These are phyloP conservation scores for Neofusicoccum cordaticola DNA, from an alignment of 2,329 filamentous ascomycete genomes.

Conservation along the genomic window DNA sequence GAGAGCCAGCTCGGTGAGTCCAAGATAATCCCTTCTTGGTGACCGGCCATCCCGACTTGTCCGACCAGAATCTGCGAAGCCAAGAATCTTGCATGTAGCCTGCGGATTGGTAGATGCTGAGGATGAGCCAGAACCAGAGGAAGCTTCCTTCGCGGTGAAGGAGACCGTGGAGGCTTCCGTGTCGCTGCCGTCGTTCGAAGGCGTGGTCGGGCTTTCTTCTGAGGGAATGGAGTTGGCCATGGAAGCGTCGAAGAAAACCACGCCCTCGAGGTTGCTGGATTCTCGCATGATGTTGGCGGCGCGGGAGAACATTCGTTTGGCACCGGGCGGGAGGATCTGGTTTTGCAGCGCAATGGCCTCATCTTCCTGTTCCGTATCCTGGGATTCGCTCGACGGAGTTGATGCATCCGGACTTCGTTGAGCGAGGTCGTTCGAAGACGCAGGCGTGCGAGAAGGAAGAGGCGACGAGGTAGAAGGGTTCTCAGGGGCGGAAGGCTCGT, in stretches of 20 bases:
- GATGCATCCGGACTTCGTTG: neutral
- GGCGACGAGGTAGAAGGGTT: neutral
- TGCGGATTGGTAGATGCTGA: neutral
- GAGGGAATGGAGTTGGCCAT: conserved; percentile 19
- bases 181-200: neutral
- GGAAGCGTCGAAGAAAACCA: conserved; percentile 34
- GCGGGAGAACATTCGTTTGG: conserved; percentile 32
- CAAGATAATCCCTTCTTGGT: neutral
- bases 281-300: conserved; percentile 33
- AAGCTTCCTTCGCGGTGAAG: neutral
- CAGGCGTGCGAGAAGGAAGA: neutral
- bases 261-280: conserved; percentile 33
- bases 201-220: neutral
- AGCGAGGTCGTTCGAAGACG: too few species aligned
- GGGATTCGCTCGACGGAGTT: neutral
- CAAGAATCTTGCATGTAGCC: conserved; percentile 21
- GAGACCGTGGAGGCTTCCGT: neutral
- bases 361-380: neutral
- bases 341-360: conserved; percentile 23
- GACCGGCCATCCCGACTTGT: conserved; percentile 1
- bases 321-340: conserved; percentile 26
- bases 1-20: conserved; percentile 28
- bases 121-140: neutral
- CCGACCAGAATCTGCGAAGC: conserved; percentile 17
- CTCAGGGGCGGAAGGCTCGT: neutral